Conservation (phyloP, 441 rosid genomes). For the Jatropha multifida region DNA sequence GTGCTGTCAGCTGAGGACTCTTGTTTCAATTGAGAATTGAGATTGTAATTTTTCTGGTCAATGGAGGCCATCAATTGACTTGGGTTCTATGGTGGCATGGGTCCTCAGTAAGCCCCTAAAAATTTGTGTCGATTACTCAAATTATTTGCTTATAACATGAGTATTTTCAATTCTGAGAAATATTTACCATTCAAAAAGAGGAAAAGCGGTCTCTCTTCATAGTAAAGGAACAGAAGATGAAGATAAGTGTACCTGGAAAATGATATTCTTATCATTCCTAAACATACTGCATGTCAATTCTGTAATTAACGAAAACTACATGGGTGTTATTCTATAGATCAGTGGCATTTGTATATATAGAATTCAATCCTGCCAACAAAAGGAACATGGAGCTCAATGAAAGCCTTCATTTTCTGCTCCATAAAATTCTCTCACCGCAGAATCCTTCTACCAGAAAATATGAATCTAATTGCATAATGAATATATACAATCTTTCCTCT, state of each 20-base stretch:
- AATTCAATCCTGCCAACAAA: not conserved
- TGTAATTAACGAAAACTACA: not conserved
- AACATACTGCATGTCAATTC: not conserved
- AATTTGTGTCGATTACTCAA: too few relatives aligned
- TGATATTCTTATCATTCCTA: not conserved
- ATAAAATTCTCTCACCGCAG: not conserved
- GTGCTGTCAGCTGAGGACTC: too few relatives aligned
- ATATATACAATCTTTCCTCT: not conserved
- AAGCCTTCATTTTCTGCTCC: not conserved
- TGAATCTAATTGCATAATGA: not conserved
- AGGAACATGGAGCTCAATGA: not conserved
- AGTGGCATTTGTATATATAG: not conserved
- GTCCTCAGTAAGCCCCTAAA: too few relatives aligned
- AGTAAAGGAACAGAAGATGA: not conserved
- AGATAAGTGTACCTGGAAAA: not conserved
- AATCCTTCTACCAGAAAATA: not conserved
- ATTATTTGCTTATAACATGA: too few relatives aligned
- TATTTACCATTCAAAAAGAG: not conserved
- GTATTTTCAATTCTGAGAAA: not conserved
- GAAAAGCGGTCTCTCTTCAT: not conserved
- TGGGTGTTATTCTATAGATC: not conserved
- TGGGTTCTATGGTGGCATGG: too few relatives aligned
- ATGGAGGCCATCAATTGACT: too few relatives aligned
- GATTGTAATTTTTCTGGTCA: too few relatives aligned
- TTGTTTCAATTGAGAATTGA: too few relatives aligned